A percentile compares a stretch with the other conserved stretches of the same genome.
Evolutionary conservation across 1,284 basidiomycete species (phyloP).

Genomic region (Ganoderma meredithae): DNA sequence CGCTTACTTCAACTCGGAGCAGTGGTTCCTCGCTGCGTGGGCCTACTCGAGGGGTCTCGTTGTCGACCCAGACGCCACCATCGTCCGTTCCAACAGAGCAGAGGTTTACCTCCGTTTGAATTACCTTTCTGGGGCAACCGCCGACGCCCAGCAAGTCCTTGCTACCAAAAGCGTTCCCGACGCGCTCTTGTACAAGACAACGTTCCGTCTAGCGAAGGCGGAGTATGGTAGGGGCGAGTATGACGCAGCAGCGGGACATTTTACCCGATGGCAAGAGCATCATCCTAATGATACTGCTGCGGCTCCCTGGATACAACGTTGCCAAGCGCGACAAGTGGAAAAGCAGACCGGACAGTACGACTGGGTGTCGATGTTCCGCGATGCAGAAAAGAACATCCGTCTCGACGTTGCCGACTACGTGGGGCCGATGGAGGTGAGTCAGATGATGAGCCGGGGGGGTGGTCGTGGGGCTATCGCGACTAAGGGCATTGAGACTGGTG

Average conservation of each 20-base stretch:
- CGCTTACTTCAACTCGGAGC: slow-evolving; percentile 26
- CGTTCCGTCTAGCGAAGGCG: slow-evolving; percentile 24
- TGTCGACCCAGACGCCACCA: slow-evolving; percentile 21
- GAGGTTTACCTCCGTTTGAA: slow-evolving; percentile 35
- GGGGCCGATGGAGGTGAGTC: slow-evolving; percentile 27
- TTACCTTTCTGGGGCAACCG: slow-evolving; percentile 34
- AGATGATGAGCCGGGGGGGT: slow-evolving; percentile 28
- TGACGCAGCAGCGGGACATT: slow-evolving; percentile 17
- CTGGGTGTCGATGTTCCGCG: slow-evolving; percentile 29
- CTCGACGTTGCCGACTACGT: slow-evolving; percentile 33
- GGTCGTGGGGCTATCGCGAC: slow-evolving; percentile 33
- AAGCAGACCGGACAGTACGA: slow-evolving; percentile 26
- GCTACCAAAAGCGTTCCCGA: slow-evolving; percentile 5
- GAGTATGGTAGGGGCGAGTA: slow-evolving; percentile 29
- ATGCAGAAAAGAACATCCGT: slow-evolving; percentile 19
- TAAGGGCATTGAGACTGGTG: slow-evolving; percentile 25
- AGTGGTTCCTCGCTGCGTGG: slow-evolving; percentile 37
- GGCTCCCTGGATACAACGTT: slow-evolving; percentile 25
- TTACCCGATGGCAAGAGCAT: slow-evolving; percentile 21
- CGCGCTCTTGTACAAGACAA: slow-evolving; percentile 14
- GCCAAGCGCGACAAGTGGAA: slow-evolving; percentile 23
- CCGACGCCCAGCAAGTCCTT: slow-evolving; percentile 33
- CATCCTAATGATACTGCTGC: slow-evolving; percentile 24
- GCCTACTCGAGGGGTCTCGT: slow-evolving; percentile 36
- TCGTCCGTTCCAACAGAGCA: slow-evolving; percentile 33